Evolutionary conservation across 2,329 filamentous ascomycete species (phyloP).

Genomic region (Xylariaceae sp.): DNA sequence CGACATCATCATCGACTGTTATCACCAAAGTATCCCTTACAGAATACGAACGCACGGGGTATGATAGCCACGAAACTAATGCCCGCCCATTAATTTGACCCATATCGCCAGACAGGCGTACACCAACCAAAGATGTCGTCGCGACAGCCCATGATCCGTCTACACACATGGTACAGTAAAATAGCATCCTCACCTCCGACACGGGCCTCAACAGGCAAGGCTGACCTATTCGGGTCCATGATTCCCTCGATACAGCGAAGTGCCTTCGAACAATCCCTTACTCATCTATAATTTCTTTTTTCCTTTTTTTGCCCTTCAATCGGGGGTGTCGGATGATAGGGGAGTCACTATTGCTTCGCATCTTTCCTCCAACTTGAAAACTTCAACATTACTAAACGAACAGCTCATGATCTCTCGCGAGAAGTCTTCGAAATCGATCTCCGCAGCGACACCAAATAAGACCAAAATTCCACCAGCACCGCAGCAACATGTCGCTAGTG

Average conservation of each 20-base stretch:
- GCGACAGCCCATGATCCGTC: not conserved
- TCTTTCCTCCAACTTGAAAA: slow-evolving; percentile 28
- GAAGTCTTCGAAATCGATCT: not conserved
- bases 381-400: slow-evolving; percentile 20
- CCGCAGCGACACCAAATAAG: slow-evolving; percentile 30
- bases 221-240: too few relatives aligned
- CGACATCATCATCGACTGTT: too few relatives aligned
- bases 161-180: not conserved
- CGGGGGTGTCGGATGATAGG: not conserved
- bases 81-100: not conserved
- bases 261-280: too few relatives aligned
- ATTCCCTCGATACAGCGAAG: too few relatives aligned
- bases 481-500: slow-evolving; percentile 22
- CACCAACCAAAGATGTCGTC: not conserved
- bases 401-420: slow-evolving; percentile 7
- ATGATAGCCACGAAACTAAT: not conserved
- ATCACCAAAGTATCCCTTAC: too few relatives aligned
- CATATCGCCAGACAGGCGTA: too few relatives aligned
- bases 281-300: too few relatives aligned
- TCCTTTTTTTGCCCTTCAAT: too few relatives aligned
- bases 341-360: not conserved
- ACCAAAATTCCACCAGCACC: slow-evolving; percentile 7
- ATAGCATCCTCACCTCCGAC: not conserved
- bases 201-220: too few relatives aligned
- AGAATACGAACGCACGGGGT: too few relatives aligned